These are phyloP conservation scores for Polytrichum formosum DNA, from an alignment of 225 moss, liverwort and hornwort species.

Conservation along the genomic window DNA sequence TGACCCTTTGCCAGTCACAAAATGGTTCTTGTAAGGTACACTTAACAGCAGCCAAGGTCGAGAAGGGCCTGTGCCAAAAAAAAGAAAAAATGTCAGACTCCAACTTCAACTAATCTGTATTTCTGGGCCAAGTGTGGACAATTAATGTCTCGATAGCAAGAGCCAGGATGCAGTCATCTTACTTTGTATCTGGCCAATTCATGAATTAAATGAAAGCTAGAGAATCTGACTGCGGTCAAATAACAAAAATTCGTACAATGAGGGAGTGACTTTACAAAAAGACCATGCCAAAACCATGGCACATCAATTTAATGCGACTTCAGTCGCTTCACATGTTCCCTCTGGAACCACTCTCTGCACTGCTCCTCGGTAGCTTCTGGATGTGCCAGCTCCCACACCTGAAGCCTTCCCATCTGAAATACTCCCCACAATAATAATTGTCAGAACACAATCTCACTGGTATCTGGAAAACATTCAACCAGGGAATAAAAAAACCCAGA, in stretches of 20 bases:
- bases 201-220: too few relatives aligned
- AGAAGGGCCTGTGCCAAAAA: too few relatives aligned
- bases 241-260: neutral
- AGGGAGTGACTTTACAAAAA: neutral
- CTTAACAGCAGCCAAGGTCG: too few relatives aligned
- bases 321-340: slow-evolving; percentile 67
- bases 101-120: too few relatives aligned
- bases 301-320: slow-evolving; percentile 23
- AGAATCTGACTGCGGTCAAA: too few relatives aligned
- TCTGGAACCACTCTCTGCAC: slow-evolving; percentile 65
- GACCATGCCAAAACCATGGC: neutral
- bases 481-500: neutral
- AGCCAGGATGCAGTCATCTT: too few relatives aligned
- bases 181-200: too few relatives aligned
- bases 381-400: slow-evolving; percentile 79
- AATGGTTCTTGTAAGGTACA: too few relatives aligned
- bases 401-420: slow-evolving; percentile 54
- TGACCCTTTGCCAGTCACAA: too few relatives aligned
- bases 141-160: too few relatives aligned
- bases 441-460: neutral
- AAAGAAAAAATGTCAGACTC: too few relatives aligned
- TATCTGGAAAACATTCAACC: neutral
- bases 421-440: neutral
- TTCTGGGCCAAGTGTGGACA: too few relatives aligned
- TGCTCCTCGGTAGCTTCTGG: slow-evolving; percentile 68